Evolutionary conservation across 2,329 filamentous ascomycete species (phyloP).

Genomic region (Pseudogymnoascus sp.): DNA sequence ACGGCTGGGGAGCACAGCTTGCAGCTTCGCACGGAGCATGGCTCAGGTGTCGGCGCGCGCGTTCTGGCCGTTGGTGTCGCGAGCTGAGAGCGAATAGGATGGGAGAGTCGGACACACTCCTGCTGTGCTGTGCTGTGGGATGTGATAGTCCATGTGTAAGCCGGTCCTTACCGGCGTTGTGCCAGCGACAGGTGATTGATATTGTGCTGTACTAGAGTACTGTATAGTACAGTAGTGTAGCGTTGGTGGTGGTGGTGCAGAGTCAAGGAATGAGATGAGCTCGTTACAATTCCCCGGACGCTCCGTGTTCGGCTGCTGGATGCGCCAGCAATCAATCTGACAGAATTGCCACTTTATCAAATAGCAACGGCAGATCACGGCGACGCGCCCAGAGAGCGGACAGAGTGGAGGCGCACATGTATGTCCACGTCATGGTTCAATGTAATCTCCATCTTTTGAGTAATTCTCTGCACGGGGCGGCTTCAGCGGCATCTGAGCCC

Average conservation of each 20-base stretch:
- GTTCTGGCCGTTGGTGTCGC: background rate
- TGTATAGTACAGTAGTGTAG: background rate
- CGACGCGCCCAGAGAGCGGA: background rate
- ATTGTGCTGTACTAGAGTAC: background rate
- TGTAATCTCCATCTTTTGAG: background rate
- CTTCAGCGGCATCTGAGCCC: conserved; percentile 2
- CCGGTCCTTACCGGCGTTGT: background rate
- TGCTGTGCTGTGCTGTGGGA: background rate
- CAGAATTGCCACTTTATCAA: conserved; percentile 1
- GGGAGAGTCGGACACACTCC: background rate
- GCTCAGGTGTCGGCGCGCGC: background rate
- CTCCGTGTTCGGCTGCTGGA: conserved; percentile 2
- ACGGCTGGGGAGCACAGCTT: background rate
- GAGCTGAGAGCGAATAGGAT: background rate
- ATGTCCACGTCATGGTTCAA: conserved; percentile 1
- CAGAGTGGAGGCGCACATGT: background rate
- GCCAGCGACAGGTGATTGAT: background rate
- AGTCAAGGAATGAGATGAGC: background rate
- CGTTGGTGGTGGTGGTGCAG: background rate
- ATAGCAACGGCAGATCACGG: background rate
- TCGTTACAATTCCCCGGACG: background rate
- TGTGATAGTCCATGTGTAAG: conserved; percentile 3
- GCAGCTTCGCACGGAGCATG: background rate
- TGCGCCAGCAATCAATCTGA: conserved; percentile 2
- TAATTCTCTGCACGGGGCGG: background rate